Conservation (phyloP, 2,329 filamentous ascomycete species). For the Beauveria sp. region DNA sequence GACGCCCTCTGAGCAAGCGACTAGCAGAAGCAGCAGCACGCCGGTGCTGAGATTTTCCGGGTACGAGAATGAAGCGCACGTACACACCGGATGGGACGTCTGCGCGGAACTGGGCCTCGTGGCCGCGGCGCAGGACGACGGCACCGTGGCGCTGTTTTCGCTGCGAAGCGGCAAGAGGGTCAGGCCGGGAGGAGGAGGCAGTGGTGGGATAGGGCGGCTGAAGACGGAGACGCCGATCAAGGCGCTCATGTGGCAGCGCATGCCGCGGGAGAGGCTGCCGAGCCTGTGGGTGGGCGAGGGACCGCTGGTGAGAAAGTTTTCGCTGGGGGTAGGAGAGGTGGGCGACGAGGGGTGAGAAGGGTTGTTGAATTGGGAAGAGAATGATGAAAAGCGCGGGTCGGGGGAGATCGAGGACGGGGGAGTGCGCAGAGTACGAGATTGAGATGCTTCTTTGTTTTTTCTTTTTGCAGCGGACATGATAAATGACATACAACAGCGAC, state of each 20-base stretch:
- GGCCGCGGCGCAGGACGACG: slow-evolving; percentile 46
- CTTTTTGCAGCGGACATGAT: too few relatives aligned
- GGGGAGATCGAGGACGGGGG: background rate
- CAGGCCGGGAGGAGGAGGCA: slow-evolving; percentile 18
- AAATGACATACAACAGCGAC: too few relatives aligned
- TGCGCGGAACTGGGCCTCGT: slow-evolving; percentile 39
- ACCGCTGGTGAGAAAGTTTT: slow-evolving; percentile 32
- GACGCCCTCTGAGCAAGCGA: background rate
- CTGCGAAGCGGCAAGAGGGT: slow-evolving; percentile 27
- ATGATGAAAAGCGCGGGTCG: background rate
- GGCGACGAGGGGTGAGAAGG: slow-evolving; percentile 27
- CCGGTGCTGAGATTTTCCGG: slow-evolving; percentile 41
- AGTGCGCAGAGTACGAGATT: background rate
- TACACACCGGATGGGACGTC: slow-evolving; percentile 45
- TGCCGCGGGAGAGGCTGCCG: slow-evolving; percentile 35
- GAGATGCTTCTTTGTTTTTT: too few relatives aligned
- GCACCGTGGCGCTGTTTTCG: slow-evolving; percentile 42
- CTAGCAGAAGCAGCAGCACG: slow-evolving; percentile 8
- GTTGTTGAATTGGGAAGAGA: background rate
- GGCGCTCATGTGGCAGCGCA: slow-evolving; percentile 36
- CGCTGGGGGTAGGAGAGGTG: slow-evolving; percentile 27
- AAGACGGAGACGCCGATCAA: slow-evolving; percentile 26
- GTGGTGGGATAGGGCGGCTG: slow-evolving; percentile 19
- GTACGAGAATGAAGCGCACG: slow-evolving; percentile 42
- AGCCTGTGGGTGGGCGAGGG: slow-evolving; percentile 41